phyloP scores from a whole-genome alignment of 352 stramenopile genomes.

The Globisporangium middletonii region DNA sequence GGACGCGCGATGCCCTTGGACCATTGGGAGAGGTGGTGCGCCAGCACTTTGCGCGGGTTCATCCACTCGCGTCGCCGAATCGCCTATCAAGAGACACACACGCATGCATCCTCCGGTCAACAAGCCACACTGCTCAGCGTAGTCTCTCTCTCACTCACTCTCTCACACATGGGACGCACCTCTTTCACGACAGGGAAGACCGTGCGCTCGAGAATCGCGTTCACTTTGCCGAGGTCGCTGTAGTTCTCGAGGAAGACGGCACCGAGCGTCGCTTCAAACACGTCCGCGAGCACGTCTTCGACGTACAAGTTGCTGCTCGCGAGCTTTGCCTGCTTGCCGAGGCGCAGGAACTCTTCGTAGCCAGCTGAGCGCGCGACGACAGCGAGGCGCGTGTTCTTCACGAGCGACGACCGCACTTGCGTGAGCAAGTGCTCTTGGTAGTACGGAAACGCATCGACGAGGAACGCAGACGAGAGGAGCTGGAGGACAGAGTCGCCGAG shows the following conservation, averaged over 20 bases:
- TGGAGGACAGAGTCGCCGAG: conserved; percentile 80
- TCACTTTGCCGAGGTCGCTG: conserved; percentile 42
- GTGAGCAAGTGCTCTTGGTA: conserved; percentile 80
- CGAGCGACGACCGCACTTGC: conserved; percentile 68
- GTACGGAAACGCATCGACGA: conserved; percentile 75
- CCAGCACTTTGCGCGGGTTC: conserved; percentile 66
- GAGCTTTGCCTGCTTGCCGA: conserved; percentile 57
- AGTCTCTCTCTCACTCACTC: conserved; percentile 1
- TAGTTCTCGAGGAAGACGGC: conserved; percentile 75
- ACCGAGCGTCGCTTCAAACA: conserved; percentile 74
- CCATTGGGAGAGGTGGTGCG: conserved; percentile 60
- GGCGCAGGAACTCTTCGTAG: conserved; percentile 68
- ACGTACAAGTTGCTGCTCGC: conserved; percentile 51
- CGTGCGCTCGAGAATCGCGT: conserved; percentile 49
- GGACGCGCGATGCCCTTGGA: conserved; percentile 17
- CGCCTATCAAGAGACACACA: conserved; percentile 19
- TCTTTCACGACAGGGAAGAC: conserved; percentile 70
- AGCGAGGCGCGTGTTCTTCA: conserved; percentile 80
- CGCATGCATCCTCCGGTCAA: background rate
- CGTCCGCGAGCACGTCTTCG: conserved; percentile 71
- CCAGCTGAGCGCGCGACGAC: conserved; percentile 47
- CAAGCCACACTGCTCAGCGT: background rate
- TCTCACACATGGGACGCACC: conserved; percentile 8
- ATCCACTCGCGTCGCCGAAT: conserved; percentile 82
- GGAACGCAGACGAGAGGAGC: conserved; percentile 69